These are phyloP conservation scores for Aciculoconidium aculeatum DNA, from an alignment of 805 yeast species.

Conservation along the genomic window DNA sequence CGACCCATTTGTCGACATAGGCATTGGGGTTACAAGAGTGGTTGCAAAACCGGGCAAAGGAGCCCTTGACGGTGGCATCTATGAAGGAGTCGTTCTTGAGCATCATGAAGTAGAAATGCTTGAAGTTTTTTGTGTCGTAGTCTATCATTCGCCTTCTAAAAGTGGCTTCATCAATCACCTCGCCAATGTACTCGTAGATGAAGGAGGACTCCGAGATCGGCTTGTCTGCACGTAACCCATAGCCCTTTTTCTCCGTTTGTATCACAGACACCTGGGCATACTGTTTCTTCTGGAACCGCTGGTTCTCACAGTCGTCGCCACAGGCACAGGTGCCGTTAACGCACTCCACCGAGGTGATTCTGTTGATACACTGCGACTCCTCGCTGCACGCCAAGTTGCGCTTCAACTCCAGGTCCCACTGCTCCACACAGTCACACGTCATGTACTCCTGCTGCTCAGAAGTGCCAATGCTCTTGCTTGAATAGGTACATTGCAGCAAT, in stretches of 20 bases:
- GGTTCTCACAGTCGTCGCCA: slow-evolving; percentile 78
- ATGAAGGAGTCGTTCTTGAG: slow-evolving; percentile 86
- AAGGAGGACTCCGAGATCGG: slow-evolving; percentile 59
- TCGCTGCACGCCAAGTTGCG: slow-evolving; percentile 69
- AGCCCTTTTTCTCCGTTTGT: slow-evolving; percentile 80
- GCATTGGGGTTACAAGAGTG: slow-evolving; percentile 96
- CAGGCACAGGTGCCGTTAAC: slow-evolving; percentile 61
- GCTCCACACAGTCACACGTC: slow-evolving; percentile 83
- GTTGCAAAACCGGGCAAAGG: slow-evolving; percentile 86
- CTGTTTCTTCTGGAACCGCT: slow-evolving; percentile 73
- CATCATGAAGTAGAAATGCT: slow-evolving; percentile 95
- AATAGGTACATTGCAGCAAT: slow-evolving; percentile 57
- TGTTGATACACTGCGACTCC: slow-evolving; percentile 83
- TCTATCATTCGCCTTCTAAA: slow-evolving; percentile 69
- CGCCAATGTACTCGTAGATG: slow-evolving; percentile 90
- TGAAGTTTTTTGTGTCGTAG: slow-evolving; percentile 62
- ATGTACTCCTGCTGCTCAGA: slow-evolving; percentile 76
- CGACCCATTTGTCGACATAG: slow-evolving; percentile 96
- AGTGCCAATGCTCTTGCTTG: slow-evolving; percentile 55
- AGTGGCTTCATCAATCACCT: slow-evolving; percentile 76
- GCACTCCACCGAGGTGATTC: slow-evolving; percentile 92
- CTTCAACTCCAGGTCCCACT: slow-evolving; percentile 33
- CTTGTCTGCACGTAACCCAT: slow-evolving; percentile 71
- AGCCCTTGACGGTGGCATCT: slow-evolving; percentile 89
- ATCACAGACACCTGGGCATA: slow-evolving; percentile 79